Base-by-base conservation (phyloP, 2,329 filamentous ascomycete species). In the Fusarium sp. region DNA sequence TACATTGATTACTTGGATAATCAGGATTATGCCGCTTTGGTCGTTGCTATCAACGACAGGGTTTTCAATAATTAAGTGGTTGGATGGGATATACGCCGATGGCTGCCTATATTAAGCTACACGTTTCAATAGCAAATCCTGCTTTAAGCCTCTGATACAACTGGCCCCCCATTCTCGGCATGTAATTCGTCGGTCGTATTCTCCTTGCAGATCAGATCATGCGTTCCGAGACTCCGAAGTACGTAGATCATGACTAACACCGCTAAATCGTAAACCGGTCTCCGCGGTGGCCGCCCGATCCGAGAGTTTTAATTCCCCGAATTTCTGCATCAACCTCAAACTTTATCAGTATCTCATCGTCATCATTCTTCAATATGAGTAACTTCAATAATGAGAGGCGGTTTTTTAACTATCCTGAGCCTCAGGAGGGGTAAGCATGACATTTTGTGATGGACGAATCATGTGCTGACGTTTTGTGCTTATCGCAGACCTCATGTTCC, bases 331-430 rank as follows among this genome's bases (percentile, higher is more conserved):
- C 8, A 57, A 36, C 30, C 15, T 30, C 62, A 55, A 36, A 42
- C 50, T 42, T 35, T 33, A 22, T 20, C 4, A 54, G 30, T 26
- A 33, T 41, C 47, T 2, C 36, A 7, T 22, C 24, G 28, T 35
- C 42, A 31, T 38, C 41, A 42, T 6, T 20, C 7, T 12, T 28
- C 12, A 67, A 38, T 0, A 74, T 74, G 72, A 68, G 44, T 30
- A 53, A 58, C 10, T 41, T 22, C 18, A 42, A 30, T 13, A 39
- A 28, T 36, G 44, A 70, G 30, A 62, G 54, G 39, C 55, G 59
- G 15, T 75, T 75, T 6, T 75, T 75, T 5, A 75, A 75, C 53
- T 75, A 75, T 55, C 73, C 73, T 6, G 61, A 74, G 51, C 35
- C 73, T 28, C 55, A 51, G 41, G 67, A 74, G 62, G 72, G 73